Conservation (phyloP, 768 basidiomycete genomes). For the Pisolithus marmoratus region DNA sequence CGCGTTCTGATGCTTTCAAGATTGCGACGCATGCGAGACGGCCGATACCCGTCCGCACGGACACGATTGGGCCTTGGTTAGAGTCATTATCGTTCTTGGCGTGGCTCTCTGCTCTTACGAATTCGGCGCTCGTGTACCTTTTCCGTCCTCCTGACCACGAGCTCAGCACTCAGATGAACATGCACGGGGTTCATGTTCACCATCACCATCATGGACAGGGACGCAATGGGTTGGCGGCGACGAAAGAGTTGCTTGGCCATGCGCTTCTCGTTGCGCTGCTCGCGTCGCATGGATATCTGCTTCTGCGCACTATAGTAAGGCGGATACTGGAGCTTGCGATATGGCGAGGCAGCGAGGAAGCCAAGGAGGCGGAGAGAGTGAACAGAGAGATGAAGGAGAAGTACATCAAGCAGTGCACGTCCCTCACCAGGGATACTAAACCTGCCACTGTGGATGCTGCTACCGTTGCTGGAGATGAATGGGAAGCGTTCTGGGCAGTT, state of each 20-base stretch:
- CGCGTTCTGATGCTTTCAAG: conserved; percentile 94
- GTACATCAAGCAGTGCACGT: conserved; percentile 25
- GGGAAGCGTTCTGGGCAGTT: conserved; percentile 55
- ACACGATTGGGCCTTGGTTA: conserved; percentile 94
- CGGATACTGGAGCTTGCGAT: conserved; percentile 69
- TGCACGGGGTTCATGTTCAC: not conserved
- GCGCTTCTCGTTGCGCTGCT: conserved; percentile 71
- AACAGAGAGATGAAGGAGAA: conserved; percentile 50
- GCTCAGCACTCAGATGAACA: not conserved
- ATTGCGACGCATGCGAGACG: conserved; percentile 79
- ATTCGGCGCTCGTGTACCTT: conserved; percentile 86
- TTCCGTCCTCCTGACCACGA: conserved; percentile 51
- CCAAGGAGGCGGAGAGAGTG: conserved; percentile 47
- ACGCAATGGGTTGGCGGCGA: conserved; percentile 30
- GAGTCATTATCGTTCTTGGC: conserved; percentile 81
- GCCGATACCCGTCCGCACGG: conserved; percentile 81
- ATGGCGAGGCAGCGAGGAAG: conserved; percentile 72
- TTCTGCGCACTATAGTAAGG: conserved; percentile 56
- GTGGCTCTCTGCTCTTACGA: conserved; percentile 86
- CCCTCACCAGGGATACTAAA: conserved; percentile 2
- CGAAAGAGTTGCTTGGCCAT: conserved; percentile 49
- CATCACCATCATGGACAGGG: conserved; percentile 11
- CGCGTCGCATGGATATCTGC: conserved; percentile 82
- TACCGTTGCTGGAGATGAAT: conserved; percentile 14
- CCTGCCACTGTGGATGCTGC: not conserved